Base-by-base conservation (phyloP, 495 filamentous ascomycete genomes). In the Penicillium roqueforti region DNA sequence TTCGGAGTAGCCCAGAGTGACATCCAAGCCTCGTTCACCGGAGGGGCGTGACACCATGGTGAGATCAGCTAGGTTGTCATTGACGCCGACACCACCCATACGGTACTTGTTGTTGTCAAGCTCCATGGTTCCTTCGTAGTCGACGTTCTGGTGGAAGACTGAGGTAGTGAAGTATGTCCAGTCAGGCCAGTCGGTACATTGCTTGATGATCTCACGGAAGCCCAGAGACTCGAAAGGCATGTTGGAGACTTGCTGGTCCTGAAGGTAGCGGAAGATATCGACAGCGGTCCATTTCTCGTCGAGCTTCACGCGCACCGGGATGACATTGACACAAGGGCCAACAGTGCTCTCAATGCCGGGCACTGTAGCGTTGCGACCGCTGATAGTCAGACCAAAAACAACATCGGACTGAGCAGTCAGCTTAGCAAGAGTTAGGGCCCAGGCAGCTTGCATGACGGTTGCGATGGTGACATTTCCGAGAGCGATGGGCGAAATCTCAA, bases 211-310 rank as follows among this genome's bases (percentile, higher is more conserved):
- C 38, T 85, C 79, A 3, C 76, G 62, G 70, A 81, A 80, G 6
- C 82, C 82, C 0, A 84, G 68, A n/a, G 76, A 68, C 60, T 85
- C 82, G 48, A 73, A 80, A 0, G 76, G 75, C 72, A 82, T 82
- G 51, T 74, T 78, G n/a, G 74, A 72, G 7, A 86, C 72, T 37
- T 83, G 77, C 46, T 85, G 81, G 25, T 80, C 74, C 55, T 86
- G 83, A 29, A 84, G 70, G 36, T 70, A 78, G 13, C 70, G 70
- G 51, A 84, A 75, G 5, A 85, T 71, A 19, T 82, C 73, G 1
- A 80, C 65, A 2, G 65, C 74, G 6, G 73, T 81, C 75, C 72
- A 78, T 19, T 64, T 68, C 5, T 74, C 69, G 13, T 67, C 57
- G 51, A 84, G 76, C 10, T 69, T 68, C 16, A 85, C 77, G 7